Base-by-base conservation (phyloP, 2,329 filamentous ascomycete species). In the Neofusicoccum laricinum region DNA sequence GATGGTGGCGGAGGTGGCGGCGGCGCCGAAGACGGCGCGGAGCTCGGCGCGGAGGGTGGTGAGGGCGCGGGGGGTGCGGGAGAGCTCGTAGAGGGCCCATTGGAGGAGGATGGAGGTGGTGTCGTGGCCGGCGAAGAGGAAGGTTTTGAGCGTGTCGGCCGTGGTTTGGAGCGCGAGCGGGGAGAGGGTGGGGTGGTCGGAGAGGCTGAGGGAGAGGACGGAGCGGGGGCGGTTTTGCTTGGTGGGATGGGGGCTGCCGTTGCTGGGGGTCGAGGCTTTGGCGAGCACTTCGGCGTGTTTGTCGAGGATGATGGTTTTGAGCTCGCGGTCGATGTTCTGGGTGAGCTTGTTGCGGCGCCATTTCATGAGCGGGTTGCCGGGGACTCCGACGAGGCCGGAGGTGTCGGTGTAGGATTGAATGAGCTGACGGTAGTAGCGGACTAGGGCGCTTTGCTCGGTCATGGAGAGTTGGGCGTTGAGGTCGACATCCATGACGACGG, bases 71-170 rank as follows among this genome's bases (percentile, higher is more conserved):
- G 66, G 66, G 17, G 55, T 49, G 38, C 51, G 61, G 10, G 62
- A 67, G 30, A 68, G 66, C 48, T 61, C 46, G 67, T 68, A 68
- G 65, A 67, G 57, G 32, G 63, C 32, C 65, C 66, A 68, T 58
- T 68, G 66, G 10, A 65, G 58, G 7, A 65, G 25, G 48, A 68
- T 70, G 14, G 71, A 68, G 1, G 73, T 77, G 0, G 75, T 73
- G 63, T 77, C 75, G 43, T 77, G 74, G 2, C 76, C 76, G 14
- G 72, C 73, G 58, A 78, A 74, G 4, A 78, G 57, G 64, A 76
- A 76, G 0, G 71, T 61, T 8, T 71, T 71, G 61, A 76, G 48
- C 43, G 67, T 64, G 41, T 67, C 66, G 41, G 64, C 58, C 7
- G 64, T 65, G n/a, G 57, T 48, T 49, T 68, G 64, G 15, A 66